Evolutionary conservation across 164 flowering plant species (phyloP).

Genomic region (Umbellularia californica): DNA sequence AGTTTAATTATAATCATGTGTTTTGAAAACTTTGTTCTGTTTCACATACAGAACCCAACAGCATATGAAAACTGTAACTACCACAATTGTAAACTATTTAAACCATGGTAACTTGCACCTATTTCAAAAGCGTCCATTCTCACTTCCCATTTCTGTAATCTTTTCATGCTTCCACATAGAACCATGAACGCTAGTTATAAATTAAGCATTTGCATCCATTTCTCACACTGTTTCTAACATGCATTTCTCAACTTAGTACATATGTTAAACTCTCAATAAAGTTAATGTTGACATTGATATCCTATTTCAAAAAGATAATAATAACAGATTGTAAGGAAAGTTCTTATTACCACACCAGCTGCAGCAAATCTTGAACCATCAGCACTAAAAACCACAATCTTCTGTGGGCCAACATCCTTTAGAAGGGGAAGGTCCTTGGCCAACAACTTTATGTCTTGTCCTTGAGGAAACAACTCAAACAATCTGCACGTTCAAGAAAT

Average conservation of each 20-base stretch:
- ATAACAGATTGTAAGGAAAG: not conserved
- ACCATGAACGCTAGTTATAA: no score
- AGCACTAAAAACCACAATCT: constrained; percentile 72
- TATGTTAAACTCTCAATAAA: not conserved
- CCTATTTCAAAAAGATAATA: not conserved
- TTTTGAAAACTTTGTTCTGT: no score
- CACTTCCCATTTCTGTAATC: no score
- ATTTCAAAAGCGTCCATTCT: no score
- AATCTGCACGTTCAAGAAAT: constrained; percentile 38
- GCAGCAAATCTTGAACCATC: constrained; percentile 89
- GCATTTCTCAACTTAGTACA: not conserved
- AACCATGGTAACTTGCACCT: no score
- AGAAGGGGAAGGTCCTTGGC: constrained; percentile 53
- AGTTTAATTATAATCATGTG: no score
- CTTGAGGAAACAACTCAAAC: constrained; percentile 54
- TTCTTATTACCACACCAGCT: constrained; percentile 66
- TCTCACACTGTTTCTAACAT: not conserved
- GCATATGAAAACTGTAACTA: no score
- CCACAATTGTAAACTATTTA: no score
- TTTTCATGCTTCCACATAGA: no score
- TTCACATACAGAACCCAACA: no score
- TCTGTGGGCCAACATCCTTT: constrained; percentile 71
- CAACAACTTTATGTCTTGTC: constrained; percentile 40
- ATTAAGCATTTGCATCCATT: not conserved
- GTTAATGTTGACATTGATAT: no score